Conservation (phyloP, 768 basidiomycete genomes). For the Fistulinella prunicolor region DNA sequence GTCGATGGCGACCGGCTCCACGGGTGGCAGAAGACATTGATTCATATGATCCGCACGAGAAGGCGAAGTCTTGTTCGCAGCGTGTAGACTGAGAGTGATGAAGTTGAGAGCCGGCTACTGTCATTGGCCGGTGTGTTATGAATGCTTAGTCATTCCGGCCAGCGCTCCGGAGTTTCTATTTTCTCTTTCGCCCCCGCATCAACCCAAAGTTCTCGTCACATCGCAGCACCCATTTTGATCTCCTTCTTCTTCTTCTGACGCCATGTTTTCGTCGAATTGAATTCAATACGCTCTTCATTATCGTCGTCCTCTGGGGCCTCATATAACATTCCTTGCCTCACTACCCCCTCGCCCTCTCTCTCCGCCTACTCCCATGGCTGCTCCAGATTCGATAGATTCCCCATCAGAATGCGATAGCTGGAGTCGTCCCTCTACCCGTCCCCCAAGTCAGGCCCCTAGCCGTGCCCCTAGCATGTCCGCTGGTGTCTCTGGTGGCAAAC, state of each 20-base stretch:
- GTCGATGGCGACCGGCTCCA: slow-evolving; percentile 4
- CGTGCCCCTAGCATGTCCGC: slow-evolving; percentile 37
- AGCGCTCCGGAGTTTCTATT: slow-evolving; percentile 4
- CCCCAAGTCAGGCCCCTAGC: slow-evolving; percentile 53
- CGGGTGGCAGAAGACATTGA: slow-evolving; percentile 1
- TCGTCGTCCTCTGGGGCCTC: too few species aligned
- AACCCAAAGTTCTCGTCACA: slow-evolving; percentile 11
- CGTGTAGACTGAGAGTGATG: background rate
- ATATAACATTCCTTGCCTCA: background rate
- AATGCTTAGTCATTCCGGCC: slow-evolving; percentile 28
- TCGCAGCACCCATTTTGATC: background rate
- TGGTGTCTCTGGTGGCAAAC: slow-evolving; percentile 38
- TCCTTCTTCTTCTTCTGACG: background rate
- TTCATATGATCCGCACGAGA: slow-evolving; percentile 9
- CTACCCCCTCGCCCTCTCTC: background rate
- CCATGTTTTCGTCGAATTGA: slow-evolving; percentile 17
- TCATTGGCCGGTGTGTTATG: too few species aligned
- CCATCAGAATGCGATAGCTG: slow-evolving; percentile 57
- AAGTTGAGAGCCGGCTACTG: too few species aligned
- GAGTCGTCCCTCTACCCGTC: slow-evolving; percentile 60
- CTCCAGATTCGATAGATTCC: slow-evolving; percentile 41
- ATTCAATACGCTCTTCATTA: too few species aligned
- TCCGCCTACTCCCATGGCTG: slow-evolving; percentile 34
- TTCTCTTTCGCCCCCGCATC: slow-evolving; percentile 13
- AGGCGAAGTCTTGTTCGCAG: slow-evolving; percentile 1